Evolutionary conservation across 2,329 filamentous ascomycete species (phyloP).

Genomic region (Sarocladium strictum): DNA sequence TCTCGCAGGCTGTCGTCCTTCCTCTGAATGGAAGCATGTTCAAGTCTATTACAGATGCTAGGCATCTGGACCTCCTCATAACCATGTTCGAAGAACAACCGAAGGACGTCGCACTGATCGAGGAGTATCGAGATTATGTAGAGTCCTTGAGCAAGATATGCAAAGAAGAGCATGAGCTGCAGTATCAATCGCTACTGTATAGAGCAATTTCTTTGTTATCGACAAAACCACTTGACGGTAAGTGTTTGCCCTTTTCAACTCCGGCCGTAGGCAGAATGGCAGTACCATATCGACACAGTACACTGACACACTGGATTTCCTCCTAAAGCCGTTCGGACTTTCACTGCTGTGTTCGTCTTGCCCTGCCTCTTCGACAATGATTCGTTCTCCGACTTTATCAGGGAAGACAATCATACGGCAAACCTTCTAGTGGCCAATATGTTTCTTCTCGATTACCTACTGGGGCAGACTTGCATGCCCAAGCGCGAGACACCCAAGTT

Average conservation of each 20-base stretch:
- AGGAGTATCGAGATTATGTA: conserved; percentile 16
- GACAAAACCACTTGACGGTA: conserved; percentile 16
- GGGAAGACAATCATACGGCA: conserved; percentile 22
- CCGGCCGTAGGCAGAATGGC: background rate
- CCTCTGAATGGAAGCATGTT: background rate
- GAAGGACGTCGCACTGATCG: conserved; percentile 14
- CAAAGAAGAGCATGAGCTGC: conserved; percentile 13
- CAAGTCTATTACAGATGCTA: conserved; percentile 11
- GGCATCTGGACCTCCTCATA: conserved; percentile 19
- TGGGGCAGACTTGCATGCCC: conserved; percentile 18
- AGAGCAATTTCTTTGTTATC: conserved; percentile 12
- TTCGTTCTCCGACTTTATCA: conserved; percentile 25
- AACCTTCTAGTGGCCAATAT: conserved; percentile 31
- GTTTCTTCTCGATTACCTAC: conserved; percentile 25
- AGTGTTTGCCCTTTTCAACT: background rate
- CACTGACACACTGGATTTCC: background rate
- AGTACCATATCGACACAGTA: background rate
- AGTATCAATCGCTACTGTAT: conserved; percentile 15
- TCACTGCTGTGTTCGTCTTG: conserved; percentile 17
- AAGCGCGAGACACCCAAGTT: conserved; percentile 16
- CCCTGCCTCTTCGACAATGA: conserved; percentile 17
- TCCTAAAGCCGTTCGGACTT: conserved; percentile 17
- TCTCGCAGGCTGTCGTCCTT: conserved; percentile 17
- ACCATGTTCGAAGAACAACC: conserved; percentile 17
- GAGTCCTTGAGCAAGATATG: conserved; percentile 15